Evolutionary conservation across 768 basidiomycete species (phyloP).

Genomic region (Pilatotrama ljubarskyi): DNA sequence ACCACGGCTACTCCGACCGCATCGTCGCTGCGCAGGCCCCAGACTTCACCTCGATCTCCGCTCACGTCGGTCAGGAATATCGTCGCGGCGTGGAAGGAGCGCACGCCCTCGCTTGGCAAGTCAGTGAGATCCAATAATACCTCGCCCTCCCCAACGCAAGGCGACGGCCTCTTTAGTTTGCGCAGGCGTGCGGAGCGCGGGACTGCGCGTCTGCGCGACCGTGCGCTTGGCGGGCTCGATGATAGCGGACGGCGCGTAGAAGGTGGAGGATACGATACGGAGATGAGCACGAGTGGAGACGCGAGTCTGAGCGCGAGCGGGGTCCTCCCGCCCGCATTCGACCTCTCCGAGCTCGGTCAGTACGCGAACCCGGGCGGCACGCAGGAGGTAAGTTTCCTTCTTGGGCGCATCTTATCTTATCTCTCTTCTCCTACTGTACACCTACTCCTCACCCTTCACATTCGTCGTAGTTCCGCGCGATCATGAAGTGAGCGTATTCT

Average conservation of each 20-base stretch:
- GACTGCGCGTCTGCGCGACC: constrained; percentile 29
- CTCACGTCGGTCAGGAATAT: constrained; percentile 73
- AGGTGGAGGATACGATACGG: constrained; percentile 3
- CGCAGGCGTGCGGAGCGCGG: constrained; percentile 43
- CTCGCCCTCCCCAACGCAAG: constrained; percentile 24
- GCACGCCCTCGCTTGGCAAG: constrained; percentile 49
- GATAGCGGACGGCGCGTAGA: constrained; percentile 11
- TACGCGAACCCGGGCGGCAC: constrained; percentile 39
- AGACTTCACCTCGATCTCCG: constrained; percentile 66
- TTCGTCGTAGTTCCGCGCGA: not conserved
- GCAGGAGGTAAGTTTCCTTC: constrained; percentile 42
- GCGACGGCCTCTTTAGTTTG: constrained; percentile 54
- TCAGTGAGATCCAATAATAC: constrained; percentile 19
- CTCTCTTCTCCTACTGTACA: not conserved
- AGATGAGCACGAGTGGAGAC: constrained; percentile 34
- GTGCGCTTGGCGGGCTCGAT: constrained; percentile 16
- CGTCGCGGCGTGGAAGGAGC: constrained; percentile 79
- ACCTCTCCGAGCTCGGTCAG: constrained; percentile 46
- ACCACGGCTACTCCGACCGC: constrained; percentile 40
- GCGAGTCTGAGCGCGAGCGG: constrained; percentile 32
- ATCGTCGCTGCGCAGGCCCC: constrained; percentile 59
- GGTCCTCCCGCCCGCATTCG: constrained; percentile 46
- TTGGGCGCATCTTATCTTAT: constrained; percentile 6
- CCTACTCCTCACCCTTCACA: not conserved
- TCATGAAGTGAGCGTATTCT: constrained; percentile 16